Evolutionary conservation across 768 basidiomycete genomes (phyloP), one percentile per base, ranked within the genome.

Genomic region (Lactarius hengduanensis): DNA sequence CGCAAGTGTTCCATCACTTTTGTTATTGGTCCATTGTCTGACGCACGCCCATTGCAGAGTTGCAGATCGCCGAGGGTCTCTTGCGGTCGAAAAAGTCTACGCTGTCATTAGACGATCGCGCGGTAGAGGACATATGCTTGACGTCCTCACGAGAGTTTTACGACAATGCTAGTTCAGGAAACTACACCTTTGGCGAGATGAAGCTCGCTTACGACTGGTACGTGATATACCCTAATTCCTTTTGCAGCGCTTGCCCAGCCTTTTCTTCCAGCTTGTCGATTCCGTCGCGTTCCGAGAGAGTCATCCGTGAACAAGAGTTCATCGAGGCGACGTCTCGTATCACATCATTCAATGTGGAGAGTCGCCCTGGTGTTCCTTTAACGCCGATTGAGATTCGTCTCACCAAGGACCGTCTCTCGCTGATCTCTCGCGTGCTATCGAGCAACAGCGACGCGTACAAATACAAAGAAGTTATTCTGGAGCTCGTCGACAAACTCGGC

Each of bases 251-350:
- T 63, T 20, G 32, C 41, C 36, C 20, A 41, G 28, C 16, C 16
- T 60, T 18, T 16, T 34, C 38, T 63, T 54, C 62, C 72, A 98
- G 96, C 72, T 81, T 98, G 62, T 80, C 87, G 59, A 91, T 98
- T 15, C 87, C 91, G 1, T 80, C 79, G 7, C 76, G 80, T 4
- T 88, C 94, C 0, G 83, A 86, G 20, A 80, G 79, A 0, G 81
- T 96, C 62, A 70, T 76, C 16, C 80, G 79, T 65, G 94, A 98
- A 74, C 89, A 88, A 63, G 90, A 94, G 62, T 99, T 98, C 76
- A 97, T 99, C 68, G 96, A 98, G 78, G 97, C 97, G 2, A 99
- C 97, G 1, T 96, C 94, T 30, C 89, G 93, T 2, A 87, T 99
- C 13, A 86, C 89, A n/a, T 94, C 96, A 4, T 99, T 93, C 81